Percentiles rank a stretch among this genome's conserved stretches.
Conservation (phyloP, 2,329 filamentous ascomycete species). For the Graphium sp. region DNA sequence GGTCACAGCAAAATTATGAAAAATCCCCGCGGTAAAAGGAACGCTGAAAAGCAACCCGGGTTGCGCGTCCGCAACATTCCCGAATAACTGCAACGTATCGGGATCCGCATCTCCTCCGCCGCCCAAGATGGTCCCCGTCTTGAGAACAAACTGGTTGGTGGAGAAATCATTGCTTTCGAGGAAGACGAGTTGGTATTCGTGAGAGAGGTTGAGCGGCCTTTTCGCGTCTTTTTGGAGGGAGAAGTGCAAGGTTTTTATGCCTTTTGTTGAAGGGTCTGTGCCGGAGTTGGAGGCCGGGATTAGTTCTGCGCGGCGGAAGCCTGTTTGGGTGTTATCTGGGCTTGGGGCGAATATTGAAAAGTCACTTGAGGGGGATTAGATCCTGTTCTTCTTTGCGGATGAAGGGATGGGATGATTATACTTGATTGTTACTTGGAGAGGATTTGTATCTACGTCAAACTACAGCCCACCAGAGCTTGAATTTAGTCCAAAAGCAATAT, state of each 20-base stretch:
- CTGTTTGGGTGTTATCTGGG: conserved; percentile 29
- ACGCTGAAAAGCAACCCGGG: conserved; percentile 31
- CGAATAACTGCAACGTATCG: conserved; percentile 25
- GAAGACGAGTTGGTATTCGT: conserved; percentile 42
- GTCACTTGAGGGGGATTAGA: too few relatives aligned
- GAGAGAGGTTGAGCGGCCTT: conserved; percentile 37
- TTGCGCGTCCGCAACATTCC: conserved; percentile 26
- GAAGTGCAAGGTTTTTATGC: conserved; percentile 46
- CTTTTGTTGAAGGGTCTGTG: conserved; percentile 30
- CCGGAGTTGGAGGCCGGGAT: conserved; percentile 30
- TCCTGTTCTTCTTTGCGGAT: too few relatives aligned
- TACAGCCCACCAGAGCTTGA: too few relatives aligned
- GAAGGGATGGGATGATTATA: too few relatives aligned
- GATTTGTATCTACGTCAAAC: conserved; percentile 25
- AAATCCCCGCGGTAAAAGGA: conserved; percentile 29
- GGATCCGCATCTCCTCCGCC: conserved; percentile 14
- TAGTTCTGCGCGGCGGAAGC: conserved; percentile 44
- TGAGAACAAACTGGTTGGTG: conserved; percentile 34
- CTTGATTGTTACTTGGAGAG: conserved; percentile 38
- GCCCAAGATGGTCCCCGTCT: conserved; percentile 34
- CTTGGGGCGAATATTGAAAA: conserved; percentile 40
- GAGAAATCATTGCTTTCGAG: conserved; percentile 27
- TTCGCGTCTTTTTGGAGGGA: conserved; percentile 32
- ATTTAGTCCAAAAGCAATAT: too few relatives aligned
- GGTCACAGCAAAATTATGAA: conserved; percentile 45